A percentile compares a stretch with the other conserved stretches of the same genome.
Conservation (phyloP, 208 protist genomes). For the Leptomonas pyrrhocoris region DNA sequence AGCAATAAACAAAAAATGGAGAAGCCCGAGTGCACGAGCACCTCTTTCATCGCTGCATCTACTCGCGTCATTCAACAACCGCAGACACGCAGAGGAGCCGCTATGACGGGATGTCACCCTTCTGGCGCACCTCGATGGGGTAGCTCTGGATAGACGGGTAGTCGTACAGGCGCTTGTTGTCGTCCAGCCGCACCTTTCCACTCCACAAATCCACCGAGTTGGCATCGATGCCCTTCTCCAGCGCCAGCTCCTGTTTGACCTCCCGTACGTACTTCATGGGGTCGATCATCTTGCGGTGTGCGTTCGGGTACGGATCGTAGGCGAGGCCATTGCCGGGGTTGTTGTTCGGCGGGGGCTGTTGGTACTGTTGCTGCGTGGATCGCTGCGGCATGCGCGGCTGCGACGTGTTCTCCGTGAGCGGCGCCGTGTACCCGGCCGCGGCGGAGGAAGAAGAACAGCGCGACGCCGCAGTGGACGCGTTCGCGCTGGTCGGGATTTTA, state of each 20-base stretch:
- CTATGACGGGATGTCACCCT: conserved; percentile 84
- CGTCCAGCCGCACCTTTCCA: conserved; percentile 85
- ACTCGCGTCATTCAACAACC: no score
- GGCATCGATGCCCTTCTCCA: conserved; percentile 86
- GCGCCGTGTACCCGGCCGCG: conserved; percentile 32
- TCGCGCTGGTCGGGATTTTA: conserved; percentile 39
- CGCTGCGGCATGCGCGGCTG: conserved; percentile 50
- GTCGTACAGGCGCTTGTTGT: conserved; percentile 89
- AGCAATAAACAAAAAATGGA: no score
- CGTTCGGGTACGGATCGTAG: conserved; percentile 89
- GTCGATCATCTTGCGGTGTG: conserved; percentile 90
- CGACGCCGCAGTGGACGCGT: neutral
- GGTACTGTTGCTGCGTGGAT: conserved; percentile 35
- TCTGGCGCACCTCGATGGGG: conserved; percentile 92
- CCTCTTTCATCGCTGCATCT: no score
- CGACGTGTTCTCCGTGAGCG: conserved; percentile 31
- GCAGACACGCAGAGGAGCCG: no score
- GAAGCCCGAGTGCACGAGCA: no score
- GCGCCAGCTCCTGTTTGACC: conserved; percentile 83
- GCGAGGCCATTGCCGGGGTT: conserved; percentile 63
- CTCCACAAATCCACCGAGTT: conserved; percentile 85
- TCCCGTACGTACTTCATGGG: conserved; percentile 90
- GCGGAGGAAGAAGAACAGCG: conserved; percentile 4
- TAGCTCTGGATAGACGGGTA: conserved; percentile 89
- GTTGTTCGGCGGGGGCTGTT: conserved; percentile 53